A percentile compares a stretch with the other conserved stretches of the same genome.
Conservation (phyloP, 345 rosid genomes). For the Bruguiera sexangula region DNA sequence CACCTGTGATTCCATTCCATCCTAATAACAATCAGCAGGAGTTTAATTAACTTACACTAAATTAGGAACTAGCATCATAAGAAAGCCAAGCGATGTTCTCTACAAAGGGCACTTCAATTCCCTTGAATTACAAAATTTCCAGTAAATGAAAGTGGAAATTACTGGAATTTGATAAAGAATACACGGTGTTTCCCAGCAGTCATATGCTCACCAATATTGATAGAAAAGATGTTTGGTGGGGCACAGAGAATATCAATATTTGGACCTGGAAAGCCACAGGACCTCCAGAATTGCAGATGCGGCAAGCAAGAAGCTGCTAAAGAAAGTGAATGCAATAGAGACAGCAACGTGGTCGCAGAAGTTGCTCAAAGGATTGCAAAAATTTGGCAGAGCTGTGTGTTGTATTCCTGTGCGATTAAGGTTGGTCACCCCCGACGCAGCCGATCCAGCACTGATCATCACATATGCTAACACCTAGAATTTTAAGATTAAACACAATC, state of each 20-base stretch:
- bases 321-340: conserved; percentile 67
- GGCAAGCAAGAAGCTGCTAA: conserved; percentile 48
- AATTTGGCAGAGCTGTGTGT: conserved; percentile 69
- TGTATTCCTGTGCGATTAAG: conserved; percentile 74
- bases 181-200: conserved; percentile 2
- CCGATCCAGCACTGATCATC: conserved; percentile 71
- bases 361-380: conserved; percentile 65
- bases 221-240: not conserved
- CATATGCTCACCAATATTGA: not conserved
- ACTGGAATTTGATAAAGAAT: not conserved
- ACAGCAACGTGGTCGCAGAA: conserved; percentile 73
- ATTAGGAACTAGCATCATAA: too few species aligned
- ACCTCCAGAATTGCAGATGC: conserved; percentile 57
- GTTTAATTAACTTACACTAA: not conserved
- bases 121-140: not conserved
- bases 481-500: not conserved
- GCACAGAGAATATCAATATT: conserved; percentile 12
- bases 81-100: not conserved
- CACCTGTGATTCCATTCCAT: too few species aligned
- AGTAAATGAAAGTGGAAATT: not conserved
- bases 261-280: conserved; percentile 48
- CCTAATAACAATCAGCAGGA: not conserved
- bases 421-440: conserved; percentile 73
- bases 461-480: conserved; percentile 60
- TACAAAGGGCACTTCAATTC: conserved; percentile 1